Conservation (phyloP, 306 rosid species). For the Pyrus communis region DNA sequence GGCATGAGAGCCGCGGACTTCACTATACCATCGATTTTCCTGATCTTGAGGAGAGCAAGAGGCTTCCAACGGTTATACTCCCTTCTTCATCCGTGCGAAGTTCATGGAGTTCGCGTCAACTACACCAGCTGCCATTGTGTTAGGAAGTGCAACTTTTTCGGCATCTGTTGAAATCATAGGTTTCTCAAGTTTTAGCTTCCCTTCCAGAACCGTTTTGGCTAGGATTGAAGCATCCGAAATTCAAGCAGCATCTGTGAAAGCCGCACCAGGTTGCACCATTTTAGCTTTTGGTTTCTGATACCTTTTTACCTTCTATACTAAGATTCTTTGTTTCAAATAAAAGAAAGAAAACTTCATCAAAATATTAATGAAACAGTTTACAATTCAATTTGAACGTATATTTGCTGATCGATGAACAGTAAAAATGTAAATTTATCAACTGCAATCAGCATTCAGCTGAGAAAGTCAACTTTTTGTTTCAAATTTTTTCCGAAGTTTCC, state of each 20-base stretch:
- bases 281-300: background rate
- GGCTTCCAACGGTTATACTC: conserved; percentile 85
- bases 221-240: background rate
- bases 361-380: background rate
- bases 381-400: too few relatives aligned
- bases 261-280: background rate
- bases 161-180: background rate
- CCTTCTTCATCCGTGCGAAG: conserved; percentile 56
- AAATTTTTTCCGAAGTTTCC: too few relatives aligned
- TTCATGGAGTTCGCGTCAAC: conserved; percentile 76
- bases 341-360: background rate
- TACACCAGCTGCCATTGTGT: conserved; percentile 55
- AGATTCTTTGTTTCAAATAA: background rate
- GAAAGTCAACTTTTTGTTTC: too few relatives aligned
- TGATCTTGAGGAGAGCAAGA: conserved; percentile 66
- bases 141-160: background rate
- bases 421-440: too few relatives aligned
- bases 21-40: conserved; percentile 92
- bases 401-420: too few relatives aligned
- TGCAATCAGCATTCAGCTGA: too few relatives aligned
- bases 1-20: conserved; percentile 92
- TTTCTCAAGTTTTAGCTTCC: background rate
- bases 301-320: background rate
- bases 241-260: conserved; percentile 1
- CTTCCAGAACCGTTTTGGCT: background rate